Evolutionary conservation across 225 moss, liverwort and hornwort species (phyloP), one percentile per base, ranked within the genome.

Genomic region (Lunularia cruciata): DNA sequence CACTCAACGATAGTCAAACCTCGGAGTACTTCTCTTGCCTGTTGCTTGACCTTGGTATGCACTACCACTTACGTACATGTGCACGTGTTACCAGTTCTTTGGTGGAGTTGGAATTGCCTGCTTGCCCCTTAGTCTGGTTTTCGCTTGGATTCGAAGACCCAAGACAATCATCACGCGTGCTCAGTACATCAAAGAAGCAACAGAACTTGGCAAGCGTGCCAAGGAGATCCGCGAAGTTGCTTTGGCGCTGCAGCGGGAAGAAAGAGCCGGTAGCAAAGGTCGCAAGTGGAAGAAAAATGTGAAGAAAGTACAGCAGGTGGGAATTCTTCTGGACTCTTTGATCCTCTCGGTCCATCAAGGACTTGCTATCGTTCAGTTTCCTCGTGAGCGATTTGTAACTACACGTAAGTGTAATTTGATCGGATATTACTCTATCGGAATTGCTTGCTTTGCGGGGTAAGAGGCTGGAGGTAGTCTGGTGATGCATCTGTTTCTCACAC

Each of bases 271-370:
- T 70, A 85, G 81, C 2, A 98, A 98, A 68, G 96, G 96, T 67
- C 82, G 96, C 39, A 91, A 88, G 68, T 98, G 96, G 96, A 98
- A 87, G 72, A 93, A 89, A 47, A 98, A 93, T 48, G 79, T 98
- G 48, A 71, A 93, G 57, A 89, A 91, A 67, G 83, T 98, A 60
- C 96, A 98, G 48, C 87, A 98, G 83, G 96, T 93, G 14, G 20
- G 73, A 69, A 52, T 5, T n/a, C n/a, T n/a, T n/a, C n/a, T n/a
- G n/a, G n/a, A n/a, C n/a, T n/a, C n/a, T n/a, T n/a, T n/a, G n/a
- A n/a, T n/a, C n/a, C n/a, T n/a, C n/a, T n/a, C n/a, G n/a, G n/a
- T n/a, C n/a, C n/a, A n/a, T n/a, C n/a, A n/a, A n/a, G n/a, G n/a
- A n/a, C n/a, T n/a, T n/a, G n/a, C n/a, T n/a, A n/a, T n/a, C n/a